A percentile compares a stretch with the other conserved stretches of the same genome.
Conservation (phyloP, 208 protist genomes). For the Trypanosoma vivax region DNA sequence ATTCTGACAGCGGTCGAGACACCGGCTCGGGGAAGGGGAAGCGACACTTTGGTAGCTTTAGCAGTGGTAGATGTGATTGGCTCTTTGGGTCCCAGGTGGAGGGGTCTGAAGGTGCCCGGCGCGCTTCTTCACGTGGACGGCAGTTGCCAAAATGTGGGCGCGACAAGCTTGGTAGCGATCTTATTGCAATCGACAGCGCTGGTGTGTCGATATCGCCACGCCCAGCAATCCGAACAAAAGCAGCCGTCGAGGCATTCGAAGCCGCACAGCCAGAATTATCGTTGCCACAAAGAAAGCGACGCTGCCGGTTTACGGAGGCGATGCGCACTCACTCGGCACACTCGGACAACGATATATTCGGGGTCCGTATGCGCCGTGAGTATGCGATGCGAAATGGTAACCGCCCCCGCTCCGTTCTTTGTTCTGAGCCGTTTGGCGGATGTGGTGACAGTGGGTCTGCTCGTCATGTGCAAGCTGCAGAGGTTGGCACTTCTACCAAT, state of each 20-base stretch:
- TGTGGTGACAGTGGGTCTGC: no score
- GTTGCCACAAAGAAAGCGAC: slow-evolving; percentile 2
- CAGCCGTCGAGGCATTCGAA: slow-evolving; percentile 10
- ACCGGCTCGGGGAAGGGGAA: slow-evolving; percentile 2
- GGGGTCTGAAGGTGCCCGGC: neutral
- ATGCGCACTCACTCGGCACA: slow-evolving; percentile 10
- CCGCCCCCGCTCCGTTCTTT: no score
- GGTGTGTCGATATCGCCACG: neutral
- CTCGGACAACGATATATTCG: slow-evolving; percentile 42
- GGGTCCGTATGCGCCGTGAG: slow-evolving; percentile 23
- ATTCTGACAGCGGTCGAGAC: neutral
- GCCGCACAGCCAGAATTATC: slow-evolving; percentile 7
- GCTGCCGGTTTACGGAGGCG: slow-evolving; percentile 10
- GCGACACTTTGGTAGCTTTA: neutral
- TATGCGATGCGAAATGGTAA: neutral
- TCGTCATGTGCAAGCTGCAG: no score
- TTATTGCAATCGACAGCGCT: neutral
- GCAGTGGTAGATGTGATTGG: neutral
- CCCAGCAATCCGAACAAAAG: slow-evolving; percentile 3
- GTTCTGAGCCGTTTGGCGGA: no score
- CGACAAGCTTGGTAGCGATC: slow-evolving; percentile 10
- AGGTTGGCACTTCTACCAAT: no score
- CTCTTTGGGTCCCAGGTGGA: slow-evolving; percentile 1
- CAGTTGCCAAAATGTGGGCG: neutral
- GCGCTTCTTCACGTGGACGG: neutral